These are phyloP conservation scores for Tulasnella sp. DNA, from an alignment of 768 basidiomycete genomes.

Conservation along the genomic window DNA sequence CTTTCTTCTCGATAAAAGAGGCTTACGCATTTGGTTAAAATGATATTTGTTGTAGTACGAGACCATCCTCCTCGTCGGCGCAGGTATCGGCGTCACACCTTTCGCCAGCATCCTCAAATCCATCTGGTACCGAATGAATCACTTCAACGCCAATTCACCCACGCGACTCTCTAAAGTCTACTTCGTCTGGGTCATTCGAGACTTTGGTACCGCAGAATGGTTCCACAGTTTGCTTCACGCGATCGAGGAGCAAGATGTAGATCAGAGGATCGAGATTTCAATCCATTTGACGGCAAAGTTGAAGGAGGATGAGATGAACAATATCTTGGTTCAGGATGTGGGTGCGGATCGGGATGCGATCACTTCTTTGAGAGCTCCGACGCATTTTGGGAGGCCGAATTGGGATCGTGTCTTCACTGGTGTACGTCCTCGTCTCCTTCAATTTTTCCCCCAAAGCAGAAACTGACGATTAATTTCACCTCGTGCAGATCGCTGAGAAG, in stretches of 20 bases:
- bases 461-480: constrained; percentile 7
- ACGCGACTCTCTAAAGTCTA: constrained; percentile 86
- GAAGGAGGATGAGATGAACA: constrained; percentile 87
- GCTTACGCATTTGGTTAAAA: background rate
- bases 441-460: background rate
- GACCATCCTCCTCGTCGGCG: constrained; percentile 79
- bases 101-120: constrained; percentile 72
- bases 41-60: constrained; percentile 45
- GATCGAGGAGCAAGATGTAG: constrained; percentile 77
- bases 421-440: constrained; percentile 10
- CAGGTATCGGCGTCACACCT: constrained; percentile 93
- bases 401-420: constrained; percentile 59
- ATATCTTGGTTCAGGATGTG: constrained; percentile 87
- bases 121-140: constrained; percentile 93
- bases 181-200: constrained; percentile 93
- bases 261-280: constrained; percentile 45
- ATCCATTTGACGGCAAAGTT: constrained; percentile 88
- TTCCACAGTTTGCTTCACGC: constrained; percentile 90
- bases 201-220: constrained; percentile 83
- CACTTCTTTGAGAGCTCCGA: constrained; percentile 79
- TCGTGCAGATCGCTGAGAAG: constrained; percentile 54
- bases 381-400: constrained; percentile 86
- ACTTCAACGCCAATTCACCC: constrained; percentile 51
- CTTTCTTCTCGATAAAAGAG: background rate
- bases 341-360: constrained; percentile 89